Evolutionary conservation across 148 eudicot species (phyloP).

Genomic region (Cornus suecica): DNA sequence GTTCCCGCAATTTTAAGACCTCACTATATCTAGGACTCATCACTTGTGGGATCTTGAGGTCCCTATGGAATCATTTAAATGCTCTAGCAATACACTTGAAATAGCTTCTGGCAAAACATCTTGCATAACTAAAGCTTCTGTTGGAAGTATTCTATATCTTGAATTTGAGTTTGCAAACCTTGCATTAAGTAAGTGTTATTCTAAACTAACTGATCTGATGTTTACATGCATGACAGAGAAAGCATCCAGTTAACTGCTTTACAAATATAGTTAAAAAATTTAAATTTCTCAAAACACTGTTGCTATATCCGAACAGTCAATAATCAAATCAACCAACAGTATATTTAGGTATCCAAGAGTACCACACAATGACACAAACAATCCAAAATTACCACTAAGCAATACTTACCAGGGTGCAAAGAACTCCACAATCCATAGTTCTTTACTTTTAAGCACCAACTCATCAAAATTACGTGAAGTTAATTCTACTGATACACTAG

Average conservation of each 20-base stretch:
- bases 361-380: background rate
- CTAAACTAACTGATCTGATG: background rate
- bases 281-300: background rate
- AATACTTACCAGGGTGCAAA: constrained; percentile 94
- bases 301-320: background rate
- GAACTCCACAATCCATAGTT: constrained; percentile 95
- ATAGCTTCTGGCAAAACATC: background rate
- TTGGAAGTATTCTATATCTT: background rate
- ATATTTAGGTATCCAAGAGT: background rate
- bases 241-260: background rate
- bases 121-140: background rate
- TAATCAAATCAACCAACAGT: background rate
- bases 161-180: background rate
- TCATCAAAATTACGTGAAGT: constrained; percentile 89
- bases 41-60: background rate
- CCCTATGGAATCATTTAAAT: background rate
- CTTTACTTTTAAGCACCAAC: constrained; percentile 78
- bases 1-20: background rate
- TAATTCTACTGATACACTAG: constrained; percentile 79
- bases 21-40: background rate
- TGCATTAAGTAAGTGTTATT: background rate
- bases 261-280: background rate
- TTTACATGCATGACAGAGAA: background rate
- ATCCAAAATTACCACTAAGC: background rate
- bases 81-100: background rate